These are phyloP conservation scores for Puccinia hordei DNA, from an alignment of 1,284 basidiomycete species.

Conservation along the genomic window DNA sequence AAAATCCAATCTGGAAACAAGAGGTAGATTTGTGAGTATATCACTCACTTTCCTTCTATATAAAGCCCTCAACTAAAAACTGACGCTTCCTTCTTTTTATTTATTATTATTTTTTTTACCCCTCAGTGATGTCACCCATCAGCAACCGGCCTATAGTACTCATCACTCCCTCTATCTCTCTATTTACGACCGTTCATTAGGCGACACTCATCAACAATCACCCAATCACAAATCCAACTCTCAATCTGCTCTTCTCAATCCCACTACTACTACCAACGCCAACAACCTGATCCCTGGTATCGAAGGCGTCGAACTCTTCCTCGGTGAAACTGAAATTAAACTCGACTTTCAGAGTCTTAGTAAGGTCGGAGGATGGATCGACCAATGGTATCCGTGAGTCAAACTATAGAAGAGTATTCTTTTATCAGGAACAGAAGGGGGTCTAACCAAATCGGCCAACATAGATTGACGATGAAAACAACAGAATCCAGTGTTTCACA, in stretches of 20 bases:
- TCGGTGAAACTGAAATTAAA: constrained; percentile 88
- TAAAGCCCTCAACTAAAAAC: no score
- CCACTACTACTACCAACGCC: not conserved
- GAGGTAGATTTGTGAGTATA: constrained; percentile 77
- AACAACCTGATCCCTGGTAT: constrained; percentile 47
- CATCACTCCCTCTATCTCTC: constrained; percentile 44
- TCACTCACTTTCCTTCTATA: not conserved
- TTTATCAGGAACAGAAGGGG: not conserved
- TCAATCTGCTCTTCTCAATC: not conserved
- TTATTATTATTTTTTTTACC: not conserved
- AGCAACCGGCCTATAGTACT: constrained; percentile 15
- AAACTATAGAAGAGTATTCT: not conserved
- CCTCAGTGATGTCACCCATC: constrained; percentile 40
- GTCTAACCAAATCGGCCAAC: not conserved
- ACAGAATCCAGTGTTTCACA: not conserved
- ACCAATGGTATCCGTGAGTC: constrained; percentile 82
- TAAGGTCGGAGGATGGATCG: constrained; percentile 75
- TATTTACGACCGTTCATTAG: constrained; percentile 50
- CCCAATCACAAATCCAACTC: no score
- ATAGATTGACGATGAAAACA: constrained; percentile 52
- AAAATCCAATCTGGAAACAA: constrained; percentile 98
- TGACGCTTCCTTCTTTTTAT: no score
- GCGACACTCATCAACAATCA: constrained; percentile 29
- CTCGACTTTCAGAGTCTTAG: constrained; percentile 74
- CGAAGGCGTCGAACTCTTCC: constrained; percentile 77